Conservation (phyloP, 768 basidiomycete genomes). For the Boletus insuetus region DNA sequence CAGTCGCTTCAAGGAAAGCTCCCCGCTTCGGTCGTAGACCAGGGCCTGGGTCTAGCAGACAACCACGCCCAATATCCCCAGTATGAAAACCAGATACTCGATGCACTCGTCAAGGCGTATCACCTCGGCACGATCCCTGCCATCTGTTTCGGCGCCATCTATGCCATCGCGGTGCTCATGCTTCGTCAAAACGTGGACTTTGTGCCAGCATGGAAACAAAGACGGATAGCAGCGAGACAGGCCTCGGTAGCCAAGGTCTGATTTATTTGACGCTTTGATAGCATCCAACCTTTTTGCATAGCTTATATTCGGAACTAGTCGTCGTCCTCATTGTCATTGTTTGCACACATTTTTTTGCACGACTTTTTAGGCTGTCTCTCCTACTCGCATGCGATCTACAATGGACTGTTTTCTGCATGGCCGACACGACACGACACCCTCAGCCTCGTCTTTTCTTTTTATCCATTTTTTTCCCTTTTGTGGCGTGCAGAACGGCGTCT, state of each 20-base stretch:
- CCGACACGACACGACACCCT: neutral
- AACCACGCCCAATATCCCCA: conserved; percentile 30
- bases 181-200: conserved; percentile 34
- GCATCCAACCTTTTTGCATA: conserved; percentile 16
- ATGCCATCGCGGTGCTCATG: conserved; percentile 30
- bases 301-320: conserved; percentile 18
- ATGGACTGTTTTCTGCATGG: conserved; percentile 10
- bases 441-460: neutral
- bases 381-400: neutral
- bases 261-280: conserved; percentile 14
- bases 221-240: conserved; percentile 26
- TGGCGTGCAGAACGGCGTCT: no score
- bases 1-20: conserved; percentile 26
- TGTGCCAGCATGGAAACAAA: conserved; percentile 31
- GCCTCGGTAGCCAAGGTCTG: conserved; percentile 21
- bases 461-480: no score
- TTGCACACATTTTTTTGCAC: neutral
- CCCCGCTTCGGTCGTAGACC: conserved; percentile 28
- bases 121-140: conserved; percentile 34
- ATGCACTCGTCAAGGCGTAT: conserved; percentile 34
- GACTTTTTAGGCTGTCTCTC: neutral
- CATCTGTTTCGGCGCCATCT: conserved; percentile 32
- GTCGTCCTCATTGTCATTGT: neutral
- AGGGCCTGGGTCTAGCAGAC: conserved; percentile 33
- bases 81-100: conserved; percentile 31